Evolutionary conservation across 164 flowering plant genomes (phyloP), one percentile per base, ranked within the genome.

Genomic region (Sedum album): DNA sequence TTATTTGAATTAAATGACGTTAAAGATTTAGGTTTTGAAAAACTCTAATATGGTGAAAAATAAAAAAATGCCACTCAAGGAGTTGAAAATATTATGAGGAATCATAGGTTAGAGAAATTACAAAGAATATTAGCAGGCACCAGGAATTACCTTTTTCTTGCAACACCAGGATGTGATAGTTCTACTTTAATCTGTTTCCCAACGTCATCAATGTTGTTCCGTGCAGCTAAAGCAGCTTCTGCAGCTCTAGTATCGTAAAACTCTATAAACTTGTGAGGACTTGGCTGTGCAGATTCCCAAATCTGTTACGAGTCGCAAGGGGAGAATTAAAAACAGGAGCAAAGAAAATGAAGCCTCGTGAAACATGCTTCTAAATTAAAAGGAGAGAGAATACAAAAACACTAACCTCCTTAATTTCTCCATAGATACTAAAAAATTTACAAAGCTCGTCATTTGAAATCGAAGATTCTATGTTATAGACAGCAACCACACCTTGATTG

Each of bases 341-440:
- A 35, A 6, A 35, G n/a, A 23, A 18, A 36, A 17, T n/a, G 18
- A 6, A 28, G 14, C 1, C 39, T 14, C 38, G 17, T 62, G 39
- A 18, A 31, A 62, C 57, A 4, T 62, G 23, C 66, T 62, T 31
- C 26, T 20, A 65, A 26, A 21, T 65, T 10, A 33, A 35, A 21
- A 61, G 65, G 21, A n/a, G 41, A 63, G 30, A 25, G 20, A 51
- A 31, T 46, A 68, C 30, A 42, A 66, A 72, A 41, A 73, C 67
- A 55, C 62, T 26, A 33, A 86, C 94, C 88, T 88, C 89, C 73
- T 84, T 88, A 64, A 88, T 79, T 71, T 84, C 94, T 71, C 94
- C 94, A 76, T 85, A 83, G 66, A 77, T 80, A 73, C 88, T 85
- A 82, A 88, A 86, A 65, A 85, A 81, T 74, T 81, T 76, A 66